Evolutionary conservation across 176 grass and related monocot genomes (phyloP).

Genomic region (Neostapfia colusana): DNA sequence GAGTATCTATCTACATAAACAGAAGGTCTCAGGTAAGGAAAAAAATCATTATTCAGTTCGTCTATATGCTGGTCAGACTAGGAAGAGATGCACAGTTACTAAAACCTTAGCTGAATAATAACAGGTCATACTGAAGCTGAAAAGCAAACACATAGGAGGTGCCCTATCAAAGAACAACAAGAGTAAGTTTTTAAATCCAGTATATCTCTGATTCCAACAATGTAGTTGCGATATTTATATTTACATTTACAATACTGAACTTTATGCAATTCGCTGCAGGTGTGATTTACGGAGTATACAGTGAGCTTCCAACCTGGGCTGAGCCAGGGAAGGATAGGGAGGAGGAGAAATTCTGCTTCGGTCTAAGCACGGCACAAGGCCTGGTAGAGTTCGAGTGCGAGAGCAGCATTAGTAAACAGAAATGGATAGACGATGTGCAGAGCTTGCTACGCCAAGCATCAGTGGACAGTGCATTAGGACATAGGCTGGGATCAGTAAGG

Average conservation of each 20-base stretch:
- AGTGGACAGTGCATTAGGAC: constrained; percentile 40
- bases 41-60: neutral
- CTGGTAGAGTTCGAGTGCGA: constrained; percentile 83
- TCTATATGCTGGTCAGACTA: neutral
- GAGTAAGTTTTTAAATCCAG: constrained; percentile 48
- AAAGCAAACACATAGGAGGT: constrained; percentile 92
- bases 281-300: constrained; percentile 78
- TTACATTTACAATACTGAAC: neutral
- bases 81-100: constrained; percentile 3
- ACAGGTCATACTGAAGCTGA: constrained; percentile 93
- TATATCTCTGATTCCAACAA: neutral
- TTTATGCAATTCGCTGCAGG: constrained; percentile 41
- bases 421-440: constrained; percentile 88
- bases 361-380: constrained; percentile 82
- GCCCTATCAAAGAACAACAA: constrained; percentile 92
- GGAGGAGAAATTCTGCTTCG: constrained; percentile 61
- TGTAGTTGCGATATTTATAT: neutral
- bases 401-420: constrained; percentile 58
- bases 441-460: constrained; percentile 73
- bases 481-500: constrained; percentile 50
- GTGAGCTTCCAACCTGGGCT: constrained; percentile 75
- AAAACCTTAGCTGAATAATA: constrained; percentile 2
- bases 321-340: constrained; percentile 52
- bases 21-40: constrained; percentile 73
- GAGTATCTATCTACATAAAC: constrained; percentile 81